A percentile compares a stretch with the other conserved stretches of the same genome.
Evolutionary conservation across 768 basidiomycete genomes (phyloP).

Genomic region (Amanita inopinata): DNA sequence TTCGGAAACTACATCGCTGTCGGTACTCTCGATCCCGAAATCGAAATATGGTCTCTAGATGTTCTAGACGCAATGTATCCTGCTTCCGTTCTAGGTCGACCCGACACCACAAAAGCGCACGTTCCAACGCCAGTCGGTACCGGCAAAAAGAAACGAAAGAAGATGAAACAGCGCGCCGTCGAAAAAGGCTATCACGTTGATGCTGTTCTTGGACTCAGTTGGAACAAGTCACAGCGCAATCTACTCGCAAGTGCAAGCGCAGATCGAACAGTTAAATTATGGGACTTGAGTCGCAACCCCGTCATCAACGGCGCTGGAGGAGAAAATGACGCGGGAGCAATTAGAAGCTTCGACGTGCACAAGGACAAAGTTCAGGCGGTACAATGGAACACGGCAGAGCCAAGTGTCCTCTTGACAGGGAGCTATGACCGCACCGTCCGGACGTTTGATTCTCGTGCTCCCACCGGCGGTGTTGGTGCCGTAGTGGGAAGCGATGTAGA

Average conservation of each 20-base stretch:
- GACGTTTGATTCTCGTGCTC: constrained; percentile 85
- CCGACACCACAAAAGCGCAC: constrained; percentile 74
- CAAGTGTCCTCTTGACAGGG: constrained; percentile 85
- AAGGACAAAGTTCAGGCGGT: constrained; percentile 95
- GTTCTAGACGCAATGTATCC: constrained; percentile 92
- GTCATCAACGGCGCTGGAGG: constrained; percentile 23
- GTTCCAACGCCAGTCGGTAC: constrained; percentile 76
- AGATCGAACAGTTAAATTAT: constrained; percentile 92
- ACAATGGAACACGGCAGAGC: constrained; percentile 87
- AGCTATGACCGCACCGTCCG: constrained; percentile 94
- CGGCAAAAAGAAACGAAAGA: constrained; percentile 94
- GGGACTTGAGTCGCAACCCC: constrained; percentile 80
- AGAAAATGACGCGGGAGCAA: constrained; percentile 50
- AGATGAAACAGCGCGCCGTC: constrained; percentile 53
- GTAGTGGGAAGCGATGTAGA: constrained; percentile 89
- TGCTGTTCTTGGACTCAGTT: constrained; percentile 85
- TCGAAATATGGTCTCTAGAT: constrained; percentile 98
- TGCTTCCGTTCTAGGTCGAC: constrained; percentile 81
- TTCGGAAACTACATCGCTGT: constrained; percentile 92
- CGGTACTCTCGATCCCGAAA: constrained; percentile 94
- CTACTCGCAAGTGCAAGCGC: constrained; percentile 88
- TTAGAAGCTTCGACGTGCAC: constrained; percentile 79
- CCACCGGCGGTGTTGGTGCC: constrained; percentile 75
- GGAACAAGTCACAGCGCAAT: constrained; percentile 88
- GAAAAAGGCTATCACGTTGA: constrained; percentile 80